These are phyloP conservation scores for Rhizopus arrhizus DNA, from an alignment of 371 early-diverging fungal genomes.

Conservation along the genomic window DNA sequence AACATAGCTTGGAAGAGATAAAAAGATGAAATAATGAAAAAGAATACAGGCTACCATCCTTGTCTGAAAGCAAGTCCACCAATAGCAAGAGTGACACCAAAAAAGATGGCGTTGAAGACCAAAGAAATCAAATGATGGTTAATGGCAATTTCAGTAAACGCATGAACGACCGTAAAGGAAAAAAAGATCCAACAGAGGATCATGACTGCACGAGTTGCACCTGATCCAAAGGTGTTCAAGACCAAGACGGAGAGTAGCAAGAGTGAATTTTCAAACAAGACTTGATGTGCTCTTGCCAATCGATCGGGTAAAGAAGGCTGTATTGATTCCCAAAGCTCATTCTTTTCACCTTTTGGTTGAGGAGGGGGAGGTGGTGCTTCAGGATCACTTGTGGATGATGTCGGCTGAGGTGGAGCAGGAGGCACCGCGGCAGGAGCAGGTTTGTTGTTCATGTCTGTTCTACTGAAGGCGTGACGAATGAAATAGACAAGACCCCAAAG, in stretches of 20 bases:
- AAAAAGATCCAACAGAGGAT: slow-evolving; percentile 39
- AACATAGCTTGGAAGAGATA: too few relatives aligned
- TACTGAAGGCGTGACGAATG: slow-evolving; percentile 26
- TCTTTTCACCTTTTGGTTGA: slow-evolving; percentile 5
- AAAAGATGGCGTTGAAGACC: slow-evolving; percentile 21
- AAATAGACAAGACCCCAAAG: slow-evolving; percentile 37
- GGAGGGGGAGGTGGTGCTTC: slow-evolving; percentile 30
- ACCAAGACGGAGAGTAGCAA: slow-evolving; percentile 37
- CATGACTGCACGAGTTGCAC: slow-evolving; percentile 32
- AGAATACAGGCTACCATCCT: slow-evolving; percentile 14
- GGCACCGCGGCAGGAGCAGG: neutral
- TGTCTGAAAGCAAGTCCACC: slow-evolving; percentile 28
- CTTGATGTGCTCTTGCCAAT: slow-evolving; percentile 28
- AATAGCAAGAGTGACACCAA: slow-evolving; percentile 29
- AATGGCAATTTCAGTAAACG: slow-evolving; percentile 18
- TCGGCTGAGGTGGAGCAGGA: neutral
- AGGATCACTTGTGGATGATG: slow-evolving; percentile 13
- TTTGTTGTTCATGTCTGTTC: slow-evolving; percentile 3
- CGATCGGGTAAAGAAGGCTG: slow-evolving; percentile 13
- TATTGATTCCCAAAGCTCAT: slow-evolving; percentile 1
- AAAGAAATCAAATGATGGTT: slow-evolving; percentile 23
- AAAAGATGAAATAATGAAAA: too few relatives aligned
- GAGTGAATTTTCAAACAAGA: slow-evolving; percentile 41
- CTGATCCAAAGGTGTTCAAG: slow-evolving; percentile 34
- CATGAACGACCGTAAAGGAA: slow-evolving; percentile 23